phyloP scores from a whole-genome alignment of 768 basidiomycete species.

The Lenzites betulinus region DNA sequence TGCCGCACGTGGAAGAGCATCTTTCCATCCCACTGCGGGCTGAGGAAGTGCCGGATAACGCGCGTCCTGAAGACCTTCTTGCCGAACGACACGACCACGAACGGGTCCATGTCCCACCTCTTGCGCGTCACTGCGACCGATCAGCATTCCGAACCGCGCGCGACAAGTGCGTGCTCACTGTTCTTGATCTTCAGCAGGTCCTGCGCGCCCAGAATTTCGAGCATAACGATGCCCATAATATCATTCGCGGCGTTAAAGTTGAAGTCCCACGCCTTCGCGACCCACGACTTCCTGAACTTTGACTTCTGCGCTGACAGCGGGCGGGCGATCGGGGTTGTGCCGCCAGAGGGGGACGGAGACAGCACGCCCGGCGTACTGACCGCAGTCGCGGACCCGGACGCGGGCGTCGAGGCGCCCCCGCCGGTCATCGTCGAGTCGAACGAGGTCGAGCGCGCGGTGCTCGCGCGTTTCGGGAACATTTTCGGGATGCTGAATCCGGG shows the following conservation, averaged over 20 bases:
- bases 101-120: constrained; percentile 97
- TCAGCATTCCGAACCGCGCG: neutral
- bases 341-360: constrained; percentile 19
- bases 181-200: constrained; percentile 88
- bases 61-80: constrained; percentile 96
- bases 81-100: constrained; percentile 93
- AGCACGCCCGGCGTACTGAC: constrained; percentile 16
- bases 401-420: constrained; percentile 1
- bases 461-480: no score
- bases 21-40: no score
- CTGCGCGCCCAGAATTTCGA: constrained; percentile 83
- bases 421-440: constrained; percentile 28
- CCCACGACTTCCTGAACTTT: constrained; percentile 44
- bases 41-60: constrained; percentile 78
- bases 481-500: no score
- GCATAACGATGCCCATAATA: constrained; percentile 91
- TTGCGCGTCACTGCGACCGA: constrained; percentile 69
- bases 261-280: constrained; percentile 44
- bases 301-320: constrained; percentile 33
- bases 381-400: constrained; percentile 20
- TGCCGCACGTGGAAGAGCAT: constrained; percentile 91
- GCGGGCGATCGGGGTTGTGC: constrained; percentile 23
- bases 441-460: constrained; percentile 35
- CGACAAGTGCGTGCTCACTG: constrained; percentile 51
- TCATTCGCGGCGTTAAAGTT: constrained; percentile 75